phyloP scores from a whole-genome alignment of 805 yeast genomes.

The Hanseniaspora thailandica region DNA sequence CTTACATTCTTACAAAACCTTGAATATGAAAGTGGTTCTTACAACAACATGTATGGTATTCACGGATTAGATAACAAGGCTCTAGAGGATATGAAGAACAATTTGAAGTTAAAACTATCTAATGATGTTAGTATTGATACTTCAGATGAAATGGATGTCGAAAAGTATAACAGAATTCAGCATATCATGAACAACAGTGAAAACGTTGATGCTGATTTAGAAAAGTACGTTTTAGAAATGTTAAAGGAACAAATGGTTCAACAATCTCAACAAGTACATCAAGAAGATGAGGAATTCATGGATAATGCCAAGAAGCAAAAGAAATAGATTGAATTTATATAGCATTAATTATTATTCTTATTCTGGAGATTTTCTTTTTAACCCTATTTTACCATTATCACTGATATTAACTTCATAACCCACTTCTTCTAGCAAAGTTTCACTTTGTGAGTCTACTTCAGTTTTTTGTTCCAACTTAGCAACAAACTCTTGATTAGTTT shows the following conservation, averaged over 20 bases:
- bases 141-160: conserved; percentile 36
- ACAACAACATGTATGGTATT: conserved; percentile 14
- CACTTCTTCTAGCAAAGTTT: conserved; percentile 49
- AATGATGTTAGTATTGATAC: conserved; percentile 28
- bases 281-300: neutral
- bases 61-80: conserved; percentile 23
- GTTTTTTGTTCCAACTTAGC: conserved; percentile 65
- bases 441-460: conserved; percentile 35
- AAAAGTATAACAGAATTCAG: conserved; percentile 52
- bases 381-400: conserved; percentile 51
- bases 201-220: conserved; percentile 67
- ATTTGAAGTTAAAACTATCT: conserved; percentile 48
- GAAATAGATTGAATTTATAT: no score
- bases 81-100: conserved; percentile 30
- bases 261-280: conserved; percentile 27
- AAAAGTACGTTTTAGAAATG: conserved; percentile 53
- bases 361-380: conserved; percentile 31
- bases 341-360: no score
- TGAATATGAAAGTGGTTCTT: conserved; percentile 14
- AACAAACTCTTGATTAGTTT: conserved; percentile 63
- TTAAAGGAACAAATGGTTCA: conserved; percentile 41
- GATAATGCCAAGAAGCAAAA: conserved; percentile 2
- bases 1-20: conserved; percentile 46
- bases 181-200: conserved; percentile 58
- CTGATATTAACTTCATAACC: conserved; percentile 68